Percentiles rank a stretch among this genome's conserved stretches.
Evolutionary conservation across 1,139 yeast genomes (phyloP).

Genomic region (Debaryomyces sp.): DNA sequence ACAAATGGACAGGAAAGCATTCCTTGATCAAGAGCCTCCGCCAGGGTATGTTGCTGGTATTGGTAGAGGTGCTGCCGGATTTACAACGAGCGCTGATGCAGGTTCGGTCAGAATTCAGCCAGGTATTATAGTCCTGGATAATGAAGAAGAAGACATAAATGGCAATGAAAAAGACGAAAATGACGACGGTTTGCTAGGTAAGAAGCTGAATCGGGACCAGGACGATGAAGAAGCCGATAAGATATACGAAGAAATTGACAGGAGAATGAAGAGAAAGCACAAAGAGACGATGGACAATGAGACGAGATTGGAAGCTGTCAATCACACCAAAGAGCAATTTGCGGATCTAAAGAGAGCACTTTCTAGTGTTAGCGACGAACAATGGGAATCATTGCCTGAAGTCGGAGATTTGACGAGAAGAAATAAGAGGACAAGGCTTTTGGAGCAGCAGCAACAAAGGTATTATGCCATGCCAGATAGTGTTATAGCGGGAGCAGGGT

Average conservation of each 20-base stretch:
- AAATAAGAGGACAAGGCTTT: slow-evolving; percentile 70
- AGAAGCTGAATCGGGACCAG: slow-evolving; percentile 37
- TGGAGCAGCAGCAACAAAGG: slow-evolving; percentile 66
- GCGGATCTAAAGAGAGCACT: slow-evolving; percentile 63
- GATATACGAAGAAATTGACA: slow-evolving; percentile 68
- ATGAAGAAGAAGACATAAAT: slow-evolving; percentile 19
- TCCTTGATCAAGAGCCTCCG: slow-evolving; percentile 86
- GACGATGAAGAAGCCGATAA: slow-evolving; percentile 78
- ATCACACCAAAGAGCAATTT: slow-evolving; percentile 32
- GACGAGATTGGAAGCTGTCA: slow-evolving; percentile 16
- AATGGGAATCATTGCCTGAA: slow-evolving; percentile 86
- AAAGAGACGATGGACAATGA: slow-evolving; percentile 30
- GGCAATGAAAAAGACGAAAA: slow-evolving; percentile 28
- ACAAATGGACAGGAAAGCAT: slow-evolving; percentile 55
- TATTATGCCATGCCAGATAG: slow-evolving; percentile 85
- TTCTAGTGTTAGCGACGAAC: slow-evolving; percentile 59
- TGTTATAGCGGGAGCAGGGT: slow-evolving; percentile 41
- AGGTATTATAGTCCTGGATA: slow-evolving; percentile 33
- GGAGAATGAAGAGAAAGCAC: slow-evolving; percentile 43
- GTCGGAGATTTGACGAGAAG: slow-evolving; percentile 84
- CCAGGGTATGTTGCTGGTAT: slow-evolving; percentile 89
- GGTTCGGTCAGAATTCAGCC: slow-evolving; percentile 50
- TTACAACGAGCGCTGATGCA: slow-evolving; percentile 81
- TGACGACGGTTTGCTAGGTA: slow-evolving; percentile 34
- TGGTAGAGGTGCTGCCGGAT: slow-evolving; percentile 96